Conservation (phyloP, 2,329 filamentous ascomycete species). For the Aureobasidium mangrovei region DNA sequence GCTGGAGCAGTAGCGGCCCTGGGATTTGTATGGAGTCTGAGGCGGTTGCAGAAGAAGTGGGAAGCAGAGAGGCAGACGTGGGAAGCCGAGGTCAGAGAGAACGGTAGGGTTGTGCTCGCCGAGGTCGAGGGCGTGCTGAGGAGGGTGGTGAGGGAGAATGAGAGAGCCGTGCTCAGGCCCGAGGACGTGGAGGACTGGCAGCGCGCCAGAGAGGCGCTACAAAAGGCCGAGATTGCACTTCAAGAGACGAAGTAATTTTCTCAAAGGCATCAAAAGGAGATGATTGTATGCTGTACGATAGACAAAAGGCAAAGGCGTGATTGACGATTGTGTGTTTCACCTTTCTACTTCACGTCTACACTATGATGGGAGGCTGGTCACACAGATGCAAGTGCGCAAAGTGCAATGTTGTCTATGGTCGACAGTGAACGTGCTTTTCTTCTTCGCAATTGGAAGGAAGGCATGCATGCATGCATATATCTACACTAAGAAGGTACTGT, state of each 20-base stretch:
- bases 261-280: too few species aligned
- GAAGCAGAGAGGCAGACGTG: slow-evolving; percentile 44
- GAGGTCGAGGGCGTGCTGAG: slow-evolving; percentile 45
- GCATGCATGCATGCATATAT: too few species aligned
- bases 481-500: too few species aligned
- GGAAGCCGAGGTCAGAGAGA: slow-evolving; percentile 46
- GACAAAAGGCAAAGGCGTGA: too few species aligned
- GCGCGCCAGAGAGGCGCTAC: slow-evolving; percentile 37
- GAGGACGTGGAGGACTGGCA: slow-evolving; percentile 33
- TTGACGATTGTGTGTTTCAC: too few species aligned
- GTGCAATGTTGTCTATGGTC: too few species aligned
- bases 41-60: slow-evolving; percentile 52
- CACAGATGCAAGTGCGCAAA: too few species aligned
- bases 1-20: slow-evolving; percentile 51
- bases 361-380: too few species aligned
- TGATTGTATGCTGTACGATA: too few species aligned
- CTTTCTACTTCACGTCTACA: too few species aligned
- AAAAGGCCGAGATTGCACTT: slow-evolving; percentile 39
- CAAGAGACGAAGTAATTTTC: slow-evolving; percentile 22
- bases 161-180: slow-evolving; percentile 28
- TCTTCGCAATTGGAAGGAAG: too few species aligned
- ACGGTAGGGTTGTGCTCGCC: slow-evolving; percentile 47
- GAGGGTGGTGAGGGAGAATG: slow-evolving; percentile 37
- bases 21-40: slow-evolving; percentile 48
- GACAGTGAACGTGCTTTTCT: too few species aligned